phyloP scores from a whole-genome alignment of 202 grass and related monocot genomes.

The Digitaria exilis region DNA sequence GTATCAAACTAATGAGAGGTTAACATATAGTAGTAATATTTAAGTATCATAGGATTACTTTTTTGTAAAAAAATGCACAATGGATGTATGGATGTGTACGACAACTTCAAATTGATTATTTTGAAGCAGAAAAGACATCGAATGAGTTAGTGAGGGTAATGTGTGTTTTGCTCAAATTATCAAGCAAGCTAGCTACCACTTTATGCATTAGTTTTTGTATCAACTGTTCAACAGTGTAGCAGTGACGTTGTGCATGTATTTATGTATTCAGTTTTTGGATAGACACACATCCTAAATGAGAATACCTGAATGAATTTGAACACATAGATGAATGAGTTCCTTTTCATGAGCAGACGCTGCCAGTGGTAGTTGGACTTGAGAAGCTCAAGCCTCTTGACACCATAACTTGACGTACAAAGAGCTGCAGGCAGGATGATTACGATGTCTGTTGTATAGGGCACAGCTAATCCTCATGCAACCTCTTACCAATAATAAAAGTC shows the following conservation, averaged over 20 bases:
- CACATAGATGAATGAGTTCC: slow-evolving; percentile 94
- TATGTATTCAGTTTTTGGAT: no score
- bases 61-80: background rate
- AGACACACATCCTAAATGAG: slow-evolving; percentile 28
- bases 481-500: slow-evolving; percentile 82
- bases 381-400: slow-evolving; percentile 87
- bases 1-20: slow-evolving; percentile 30
- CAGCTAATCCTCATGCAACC: slow-evolving; percentile 65
- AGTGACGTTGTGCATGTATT: no score
- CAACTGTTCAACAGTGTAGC: background rate
- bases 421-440: slow-evolving; percentile 82
- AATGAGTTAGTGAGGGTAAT: background rate
- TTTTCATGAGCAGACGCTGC: slow-evolving; percentile 95
- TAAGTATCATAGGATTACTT: slow-evolving; percentile 3
- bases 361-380: slow-evolving; percentile 91
- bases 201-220: slow-evolving; percentile 15
- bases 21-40: no score
- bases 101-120: slow-evolving; percentile 4
- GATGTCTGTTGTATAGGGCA: slow-evolving; percentile 72
- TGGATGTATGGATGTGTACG: background rate
- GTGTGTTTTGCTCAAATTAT: background rate
- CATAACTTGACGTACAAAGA: slow-evolving; percentile 87
- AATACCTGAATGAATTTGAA: slow-evolving; percentile 99
- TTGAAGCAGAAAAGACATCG: background rate
- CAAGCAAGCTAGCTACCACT: background rate